Evolutionary conservation across 1,139 yeast genomes (phyloP).

Genomic region (Geotrichum klebahnii): DNA sequence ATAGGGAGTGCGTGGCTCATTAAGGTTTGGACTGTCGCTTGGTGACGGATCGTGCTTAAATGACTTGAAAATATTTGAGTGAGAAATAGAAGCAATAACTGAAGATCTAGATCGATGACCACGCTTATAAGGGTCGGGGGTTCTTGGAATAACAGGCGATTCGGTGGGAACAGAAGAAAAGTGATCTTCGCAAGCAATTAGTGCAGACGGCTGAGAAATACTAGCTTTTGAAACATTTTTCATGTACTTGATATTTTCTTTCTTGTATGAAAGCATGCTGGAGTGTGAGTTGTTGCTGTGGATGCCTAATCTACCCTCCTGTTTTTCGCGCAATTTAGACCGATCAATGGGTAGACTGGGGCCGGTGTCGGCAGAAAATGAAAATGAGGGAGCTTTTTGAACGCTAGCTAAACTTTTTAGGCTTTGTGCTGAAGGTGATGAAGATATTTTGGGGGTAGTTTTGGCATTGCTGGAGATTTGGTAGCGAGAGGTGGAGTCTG

Average conservation of each 20-base stretch:
- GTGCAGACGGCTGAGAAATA: constrained; percentile 30
- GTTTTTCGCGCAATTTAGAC: neutral
- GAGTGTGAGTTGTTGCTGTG: neutral
- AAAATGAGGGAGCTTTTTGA: constrained; percentile 12
- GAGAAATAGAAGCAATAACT: constrained; percentile 18
- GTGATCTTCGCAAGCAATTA: constrained; percentile 27
- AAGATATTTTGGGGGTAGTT: neutral
- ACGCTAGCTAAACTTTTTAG: neutral
- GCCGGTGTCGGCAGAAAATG: constrained; percentile 6
- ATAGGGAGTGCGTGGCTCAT: constrained; percentile 4
- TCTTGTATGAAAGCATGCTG: constrained; percentile 27
- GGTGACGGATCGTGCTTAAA: constrained; percentile 12
- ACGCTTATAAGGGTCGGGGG: neutral
- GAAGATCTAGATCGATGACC: constrained; percentile 17
- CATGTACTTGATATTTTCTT: constrained; percentile 24
- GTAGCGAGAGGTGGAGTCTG: too few relatives aligned
- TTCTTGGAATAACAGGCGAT: neutral
- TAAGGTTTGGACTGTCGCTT: neutral
- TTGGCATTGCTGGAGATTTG: neutral
- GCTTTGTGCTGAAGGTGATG: constrained; percentile 3
- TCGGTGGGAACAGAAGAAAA: constrained; percentile 18
- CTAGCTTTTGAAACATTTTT: constrained; percentile 27
- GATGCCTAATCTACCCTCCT: neutral
- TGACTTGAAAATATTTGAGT: constrained; percentile 12
- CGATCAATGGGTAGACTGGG: too few relatives aligned